phyloP scores from a whole-genome alignment of 306 rosid genomes.

The Castanospermum australe region DNA sequence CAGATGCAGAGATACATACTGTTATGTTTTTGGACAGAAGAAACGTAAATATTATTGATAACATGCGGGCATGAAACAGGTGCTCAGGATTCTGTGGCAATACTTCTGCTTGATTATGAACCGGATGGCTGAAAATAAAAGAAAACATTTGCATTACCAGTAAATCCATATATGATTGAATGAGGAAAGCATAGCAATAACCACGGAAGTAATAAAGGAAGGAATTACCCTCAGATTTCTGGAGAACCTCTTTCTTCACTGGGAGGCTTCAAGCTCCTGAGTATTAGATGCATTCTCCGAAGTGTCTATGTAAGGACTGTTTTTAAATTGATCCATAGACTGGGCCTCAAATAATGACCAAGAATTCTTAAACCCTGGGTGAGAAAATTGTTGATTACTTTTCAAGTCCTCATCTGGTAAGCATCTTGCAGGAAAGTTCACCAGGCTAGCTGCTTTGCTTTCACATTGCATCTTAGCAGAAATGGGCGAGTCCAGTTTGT shows the following conservation, averaged over 20 bases:
- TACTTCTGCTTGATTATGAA: slow-evolving; percentile 35
- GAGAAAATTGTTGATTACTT: slow-evolving; percentile 36
- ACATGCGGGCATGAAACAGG: slow-evolving; percentile 22
- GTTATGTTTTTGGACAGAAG: slow-evolving; percentile 24
- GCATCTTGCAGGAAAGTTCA: slow-evolving; percentile 37
- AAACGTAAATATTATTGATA: slow-evolving; percentile 11
- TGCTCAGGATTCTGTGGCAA: slow-evolving; percentile 32
- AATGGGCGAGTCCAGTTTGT: slow-evolving; percentile 46
- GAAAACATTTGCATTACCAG: slow-evolving; percentile 46
- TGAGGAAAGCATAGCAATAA: slow-evolving; percentile 9
- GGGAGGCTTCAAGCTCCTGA: slow-evolving; percentile 57
- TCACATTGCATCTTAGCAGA: slow-evolving; percentile 46
- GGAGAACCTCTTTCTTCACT: slow-evolving; percentile 40
- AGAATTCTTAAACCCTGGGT: slow-evolving; percentile 37
- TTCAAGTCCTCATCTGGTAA: slow-evolving; percentile 41
- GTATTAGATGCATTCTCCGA: slow-evolving; percentile 59
- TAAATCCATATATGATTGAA: slow-evolving; percentile 36
- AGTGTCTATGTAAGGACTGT: slow-evolving; percentile 47
- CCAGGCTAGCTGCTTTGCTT: slow-evolving; percentile 31
- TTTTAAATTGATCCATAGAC: slow-evolving; percentile 39
- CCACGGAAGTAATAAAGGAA: slow-evolving; percentile 45
- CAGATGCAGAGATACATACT: slow-evolving; percentile 29
- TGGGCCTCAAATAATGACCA: slow-evolving; percentile 37
- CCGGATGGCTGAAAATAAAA: slow-evolving; percentile 54
- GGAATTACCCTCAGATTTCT: slow-evolving; percentile 56